phyloP scores from a whole-genome alignment of 257 asterid genomes.

The Sherardia arvensis region DNA sequence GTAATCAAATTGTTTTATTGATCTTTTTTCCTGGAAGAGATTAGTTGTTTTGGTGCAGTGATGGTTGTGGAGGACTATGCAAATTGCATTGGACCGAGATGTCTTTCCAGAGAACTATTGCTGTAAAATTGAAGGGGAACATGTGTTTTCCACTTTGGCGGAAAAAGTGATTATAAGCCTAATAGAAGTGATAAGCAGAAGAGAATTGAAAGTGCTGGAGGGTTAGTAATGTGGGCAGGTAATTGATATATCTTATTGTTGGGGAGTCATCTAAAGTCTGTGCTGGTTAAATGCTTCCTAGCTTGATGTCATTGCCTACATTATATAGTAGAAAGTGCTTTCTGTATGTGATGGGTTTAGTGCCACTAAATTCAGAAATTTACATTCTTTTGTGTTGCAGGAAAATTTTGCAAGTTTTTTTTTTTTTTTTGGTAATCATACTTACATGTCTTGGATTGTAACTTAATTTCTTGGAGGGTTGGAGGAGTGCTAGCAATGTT shows the following conservation, averaged over 20 bases:
- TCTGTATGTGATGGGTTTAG: neutral
- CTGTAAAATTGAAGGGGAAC: too few relatives aligned
- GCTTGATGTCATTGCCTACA: neutral
- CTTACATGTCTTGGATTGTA: conserved; percentile 39
- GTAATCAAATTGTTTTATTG: too few relatives aligned
- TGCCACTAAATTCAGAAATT: neutral
- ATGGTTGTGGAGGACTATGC: too few relatives aligned
- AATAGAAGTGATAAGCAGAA: conserved; percentile 91
- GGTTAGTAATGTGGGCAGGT: conserved; percentile 99
- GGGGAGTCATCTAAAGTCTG: conserved; percentile 57
- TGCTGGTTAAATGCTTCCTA: neutral
- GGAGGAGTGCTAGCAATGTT: conserved; percentile 99
- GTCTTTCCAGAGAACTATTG: too few relatives aligned
- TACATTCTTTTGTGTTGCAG: neutral
- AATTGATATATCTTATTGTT: conserved; percentile 21
- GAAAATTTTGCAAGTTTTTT: neutral
- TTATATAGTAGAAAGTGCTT: neutral
- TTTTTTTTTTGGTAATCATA: conserved; percentile 1
- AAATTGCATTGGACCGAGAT: too few relatives aligned
- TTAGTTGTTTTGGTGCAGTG: too few relatives aligned
- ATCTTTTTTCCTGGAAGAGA: too few relatives aligned
- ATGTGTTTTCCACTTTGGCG: too few relatives aligned
- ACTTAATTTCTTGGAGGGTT: conserved; percentile 99
- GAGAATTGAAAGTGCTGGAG: conserved; percentile 98
- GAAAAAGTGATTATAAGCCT: conserved; percentile 97